Evolutionary conservation across 805 yeast species (phyloP), one percentile per base, ranked within the genome.

Genomic region (Pichia kluyveri): DNA sequence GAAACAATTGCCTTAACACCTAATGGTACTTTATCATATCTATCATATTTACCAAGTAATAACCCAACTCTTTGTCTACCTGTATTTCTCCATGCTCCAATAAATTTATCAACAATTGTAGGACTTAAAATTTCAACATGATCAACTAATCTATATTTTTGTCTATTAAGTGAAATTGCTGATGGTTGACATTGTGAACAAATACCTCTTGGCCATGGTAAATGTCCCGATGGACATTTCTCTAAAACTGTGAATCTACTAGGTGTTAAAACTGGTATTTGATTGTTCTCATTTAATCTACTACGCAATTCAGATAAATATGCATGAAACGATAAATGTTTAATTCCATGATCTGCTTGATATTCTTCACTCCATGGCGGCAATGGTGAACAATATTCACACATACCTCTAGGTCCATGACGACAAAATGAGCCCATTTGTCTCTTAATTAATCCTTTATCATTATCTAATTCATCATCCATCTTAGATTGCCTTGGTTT

Each of bases 161-260:
- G 99, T 64, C 82, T 89, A 64, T 85, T 95, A 52, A 93, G 71
- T 0, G 98, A 90, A 51, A 93, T 87, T 0, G 96, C 93, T 1
- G 96, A 82, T 0, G 99, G 98, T 65, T 91, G 98, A 67, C 99
- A 91, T 65, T 89, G 87, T 15, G 96, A 86, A 60, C 99, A 91
- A 55, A 93, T 89, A 0, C 97, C 96, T 45, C 70, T 75, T 1
- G 99, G 98, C 88, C 96, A 93, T 8, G 96, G 91, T 38, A 82
- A 79, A 64, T 91, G 99, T 0, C 96, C 96, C 40, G 79, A 73
- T 0, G 72, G 74, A 62, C 98, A 91, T 14, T 73, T 66, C 46
- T 73, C 70, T 53, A 80, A 69, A 31, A 91, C 86, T 46, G 69
- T 66, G 61, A 75, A 93, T 57, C 79, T 69, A 2, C 91, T 85